Base-by-base conservation (phyloP, 140 eudicot genomes). In the Oenanthe javanica region DNA sequence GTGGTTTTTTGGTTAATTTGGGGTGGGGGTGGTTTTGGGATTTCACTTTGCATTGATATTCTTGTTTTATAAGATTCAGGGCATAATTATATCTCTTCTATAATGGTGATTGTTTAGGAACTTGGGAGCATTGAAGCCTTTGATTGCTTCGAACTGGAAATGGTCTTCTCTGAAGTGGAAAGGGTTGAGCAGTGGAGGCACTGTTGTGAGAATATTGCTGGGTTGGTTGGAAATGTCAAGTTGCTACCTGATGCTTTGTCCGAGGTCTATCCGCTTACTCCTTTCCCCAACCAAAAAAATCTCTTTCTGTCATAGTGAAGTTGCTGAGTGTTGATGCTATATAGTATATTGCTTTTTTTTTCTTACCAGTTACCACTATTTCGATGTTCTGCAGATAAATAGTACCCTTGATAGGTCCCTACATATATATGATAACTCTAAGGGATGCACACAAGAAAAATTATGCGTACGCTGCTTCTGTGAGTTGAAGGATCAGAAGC, bases 61-160 rank as follows among this genome's bases (percentile, higher is more conserved):
- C 76, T 72, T 78, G 10, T 67, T 25, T 73, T 54, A 46, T 21
- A 61, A 66, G 66, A 66, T 74, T 21, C 14, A 80, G 51, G 69
- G 18, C 16, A n/a, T 77, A 45, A 36, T 27, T 38, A 25, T 0
- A 75, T 74, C 25, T 42, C 18, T 25, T 72, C 46, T 63, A 52
- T 55, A 46, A 69, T 64, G 9, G 51, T 59, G 13, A 63, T 72
- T 63, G 67, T 87, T 80, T 89, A 95, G 99, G 94, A 85, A 82
- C 79, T 77, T 85, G 97, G 98, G 64, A 83, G 77, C 76, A 81
- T 73, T 19, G 85, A 88, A 79, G 97, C 97, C 77, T 95, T 90
- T 63, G 82, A 76, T 79, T 92, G 99, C 87, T 71, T 38, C 25
- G 97, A 95, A 83, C 78, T 81, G 72, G 89, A 86, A 59, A 87